Conservation (phyloP, 176 grass and related monocot species). For the Chrysopogon serrulatus region DNA sequence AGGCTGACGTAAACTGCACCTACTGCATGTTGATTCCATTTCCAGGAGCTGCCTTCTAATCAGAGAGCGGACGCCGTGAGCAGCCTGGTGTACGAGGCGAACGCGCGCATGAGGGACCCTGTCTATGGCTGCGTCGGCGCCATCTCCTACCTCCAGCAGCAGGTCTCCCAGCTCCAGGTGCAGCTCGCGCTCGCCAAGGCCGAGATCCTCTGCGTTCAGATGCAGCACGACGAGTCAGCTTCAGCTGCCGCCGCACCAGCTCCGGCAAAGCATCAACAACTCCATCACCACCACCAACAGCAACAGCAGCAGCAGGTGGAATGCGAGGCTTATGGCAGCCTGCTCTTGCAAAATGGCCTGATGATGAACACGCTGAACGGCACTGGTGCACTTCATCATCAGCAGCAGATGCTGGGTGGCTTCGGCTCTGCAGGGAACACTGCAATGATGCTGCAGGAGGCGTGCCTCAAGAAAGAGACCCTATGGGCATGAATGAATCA, state of each 20-base stretch:
- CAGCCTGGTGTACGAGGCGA: slow-evolving; percentile 93
- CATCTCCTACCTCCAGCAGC: slow-evolving; percentile 74
- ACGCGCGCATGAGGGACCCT: slow-evolving; percentile 61
- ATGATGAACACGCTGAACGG: slow-evolving; percentile 23
- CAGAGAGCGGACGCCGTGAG: slow-evolving; percentile 69
- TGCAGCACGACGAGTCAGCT: no score
- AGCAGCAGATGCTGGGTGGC: neutral
- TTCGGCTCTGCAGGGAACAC: neutral
- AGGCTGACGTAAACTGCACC: no score
- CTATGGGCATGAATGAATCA: slow-evolving; percentile 40
- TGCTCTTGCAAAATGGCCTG: slow-evolving; percentile 27
- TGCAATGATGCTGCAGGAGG: no score
- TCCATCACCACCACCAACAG: neutral
- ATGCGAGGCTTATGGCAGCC: neutral
- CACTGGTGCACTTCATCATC: neutral
- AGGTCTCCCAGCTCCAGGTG: slow-evolving; percentile 63
- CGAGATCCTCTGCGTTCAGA: no score
- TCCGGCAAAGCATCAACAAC: neutral
- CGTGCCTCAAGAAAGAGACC: slow-evolving; percentile 56
- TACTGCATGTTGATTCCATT: no score
- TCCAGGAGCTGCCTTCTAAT: slow-evolving; percentile 47
- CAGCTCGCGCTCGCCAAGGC: slow-evolving; percentile 69
- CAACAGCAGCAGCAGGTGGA: slow-evolving; percentile 29
- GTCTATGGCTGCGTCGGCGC: slow-evolving; percentile 84
- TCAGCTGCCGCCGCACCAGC: no score